Percentiles rank a stretch among this genome's conserved stretches.
phyloP scores from a whole-genome alignment of 257 asterid species.

The Solanum lycopersicoides region DNA sequence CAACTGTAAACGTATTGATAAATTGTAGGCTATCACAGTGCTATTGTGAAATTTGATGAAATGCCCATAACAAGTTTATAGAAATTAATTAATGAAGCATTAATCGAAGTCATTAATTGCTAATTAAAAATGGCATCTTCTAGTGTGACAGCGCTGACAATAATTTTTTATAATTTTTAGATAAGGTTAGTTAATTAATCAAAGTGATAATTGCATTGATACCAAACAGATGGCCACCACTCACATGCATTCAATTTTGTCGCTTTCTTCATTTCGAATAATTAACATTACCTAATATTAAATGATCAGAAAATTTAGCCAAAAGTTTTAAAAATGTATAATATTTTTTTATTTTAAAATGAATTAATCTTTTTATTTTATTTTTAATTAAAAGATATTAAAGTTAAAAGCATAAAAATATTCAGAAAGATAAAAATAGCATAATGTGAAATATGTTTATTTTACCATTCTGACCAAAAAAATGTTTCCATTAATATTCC shows the following conservation, averaged over 20 bases:
- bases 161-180: neutral
- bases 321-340: too few relatives aligned
- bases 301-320: too few relatives aligned
- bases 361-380: too few relatives aligned
- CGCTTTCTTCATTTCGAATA: neutral
- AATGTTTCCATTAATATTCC: neutral
- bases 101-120: neutral
- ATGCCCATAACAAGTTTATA: neutral
- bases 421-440: too few relatives aligned
- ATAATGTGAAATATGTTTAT: too few relatives aligned
- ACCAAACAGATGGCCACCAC: neutral
- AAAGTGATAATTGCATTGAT: neutral
- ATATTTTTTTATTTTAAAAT: too few relatives aligned
- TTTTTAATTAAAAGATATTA: too few relatives aligned
- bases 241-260: slow-evolving; percentile 11
- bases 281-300: neutral
- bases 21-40: neutral
- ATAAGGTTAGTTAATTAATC: neutral
- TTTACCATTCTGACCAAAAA: too few relatives aligned
- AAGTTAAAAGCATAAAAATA: too few relatives aligned
- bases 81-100: neutral
- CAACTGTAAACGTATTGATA: neutral
- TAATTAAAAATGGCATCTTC: neutral
- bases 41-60: neutral
- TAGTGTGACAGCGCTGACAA: neutral